Base-by-base conservation (phyloP, 345 rosid species). In the Lumnitzera racemosa region DNA sequence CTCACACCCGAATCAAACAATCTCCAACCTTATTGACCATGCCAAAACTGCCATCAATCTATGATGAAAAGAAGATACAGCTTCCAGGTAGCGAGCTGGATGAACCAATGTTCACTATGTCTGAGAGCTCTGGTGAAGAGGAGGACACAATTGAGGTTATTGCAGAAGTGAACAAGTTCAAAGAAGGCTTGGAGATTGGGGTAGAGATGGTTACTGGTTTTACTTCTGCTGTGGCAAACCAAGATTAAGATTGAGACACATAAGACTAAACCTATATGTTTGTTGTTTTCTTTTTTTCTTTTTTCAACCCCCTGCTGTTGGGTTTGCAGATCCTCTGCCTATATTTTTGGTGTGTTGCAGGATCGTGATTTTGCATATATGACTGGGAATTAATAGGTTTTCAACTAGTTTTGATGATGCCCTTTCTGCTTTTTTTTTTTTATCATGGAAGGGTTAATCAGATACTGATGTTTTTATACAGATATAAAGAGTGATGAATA, bases 121-220 rank as follows among this genome's bases (percentile, higher is more conserved):
- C 74, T 12, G 76, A 53, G 49, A 49, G 61, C 48, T 46, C 53
- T 60, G 36, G 64, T n/a, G 53, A 74, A 64, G 55, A 80, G 76
- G 46, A 72, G 57, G 52, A 59, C 65, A 52, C 50, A 16, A 70
- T 48, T 47, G 47, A 23, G 36, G 16, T 13, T 8, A 65, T 5
- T 47, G 58, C 47, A 43, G 56, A 51, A 47, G 74, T 59, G 29
- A 49, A 36, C 43, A 36, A 36, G 10, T 36, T 9, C 43, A 49
- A 82, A 63, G 74, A 70, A 75, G 43, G 43, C 61, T 58, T 63
- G 47, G 76, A 49, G 65, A 63, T 29, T 54, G 84, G 84, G 50
- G 65, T 72, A 4, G 75, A 67, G 75, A 67, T 78, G 12, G 80
- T 78, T 15, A 73, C 84, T 50, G 90, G 88, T 25, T 78, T 87